Evolutionary conservation across 2,329 filamentous ascomycete genomes (phyloP), one percentile per base, ranked within the genome.

Genomic region (Coniochaeta ligniaria): DNA sequence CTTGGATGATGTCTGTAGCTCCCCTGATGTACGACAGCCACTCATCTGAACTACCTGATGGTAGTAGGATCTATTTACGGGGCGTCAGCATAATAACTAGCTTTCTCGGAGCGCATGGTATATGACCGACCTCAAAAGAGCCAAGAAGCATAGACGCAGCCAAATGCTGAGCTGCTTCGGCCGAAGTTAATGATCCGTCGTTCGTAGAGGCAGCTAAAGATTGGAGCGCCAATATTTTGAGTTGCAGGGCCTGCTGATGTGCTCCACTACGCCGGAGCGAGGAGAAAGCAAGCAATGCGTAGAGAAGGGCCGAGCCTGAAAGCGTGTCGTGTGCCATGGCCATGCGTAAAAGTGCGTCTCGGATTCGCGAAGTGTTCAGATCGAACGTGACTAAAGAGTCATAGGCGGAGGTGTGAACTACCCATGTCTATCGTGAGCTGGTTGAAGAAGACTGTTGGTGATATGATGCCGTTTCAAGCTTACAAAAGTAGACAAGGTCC

Each of bases 91-190:
- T 59, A 36, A n/a, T 16, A 43, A 8, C 38, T n/a, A 41, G 2
- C 35, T 41, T 31, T 20, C 1, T 31, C 22, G 20, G 22, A 3
- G 3, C 16, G 5, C n/a, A 50, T n/a, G 50, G 20, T 1, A 12
- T 7, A 16, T 52, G 3, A 60, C 64, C 50, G 24, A 70, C 70
- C 63, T 73, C 71, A 36, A 70, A 70, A 2, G 65, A 62, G 31
- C 67, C 67, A 1, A 73, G 61, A 7, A 71, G 59, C 70, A 73
- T 72, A n/a, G 64, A 69, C 2, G 70, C 63, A 16, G 70, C 68
- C 11, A 71, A 62, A 45, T 72, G 71, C 20, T 69, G 70, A 20
- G 66, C 59, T 12, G 68, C 68, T 22, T 64, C 63, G 1, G 58
- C n/a, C 2, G 59, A 31, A 4, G 65, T 60, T 9, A 59, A 59